Conservation (phyloP, 2,329 filamentous ascomycete genomes). For the Exophiala calicioides region DNA sequence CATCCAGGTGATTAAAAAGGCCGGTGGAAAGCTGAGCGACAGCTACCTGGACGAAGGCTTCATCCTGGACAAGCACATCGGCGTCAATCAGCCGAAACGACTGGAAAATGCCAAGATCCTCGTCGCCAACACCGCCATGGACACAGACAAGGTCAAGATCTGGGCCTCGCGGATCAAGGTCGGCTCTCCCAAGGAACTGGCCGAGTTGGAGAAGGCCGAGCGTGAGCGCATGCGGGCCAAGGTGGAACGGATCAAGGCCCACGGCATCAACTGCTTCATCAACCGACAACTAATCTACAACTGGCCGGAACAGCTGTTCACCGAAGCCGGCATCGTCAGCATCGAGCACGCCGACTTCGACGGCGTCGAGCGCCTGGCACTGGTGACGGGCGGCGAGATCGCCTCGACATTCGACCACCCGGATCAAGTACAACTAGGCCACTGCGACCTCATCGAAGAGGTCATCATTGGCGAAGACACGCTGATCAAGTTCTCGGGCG, state of each 20-base stretch:
- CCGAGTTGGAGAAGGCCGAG: slow-evolving; percentile 97
- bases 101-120: slow-evolving; percentile 98
- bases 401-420: slow-evolving; percentile 97
- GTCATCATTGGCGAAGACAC: slow-evolving; percentile 98
- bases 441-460: slow-evolving; percentile 95
- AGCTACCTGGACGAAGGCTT: slow-evolving; percentile 98
- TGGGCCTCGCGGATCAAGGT: slow-evolving; percentile 98
- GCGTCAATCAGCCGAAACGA: slow-evolving; percentile 96
- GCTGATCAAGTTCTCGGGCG: slow-evolving; percentile 94
- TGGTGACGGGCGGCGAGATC: slow-evolving; percentile 97
- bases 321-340: slow-evolving; percentile 94
- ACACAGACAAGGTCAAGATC: slow-evolving; percentile 99
- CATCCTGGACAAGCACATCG: slow-evolving; percentile 98
- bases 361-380: slow-evolving; percentile 88
- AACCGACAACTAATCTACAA: slow-evolving; percentile 99
- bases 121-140: slow-evolving; percentile 97
- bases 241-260: slow-evolving; percentile 97
- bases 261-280: slow-evolving; percentile 99
- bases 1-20: slow-evolving; percentile 99
- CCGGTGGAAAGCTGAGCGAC: slow-evolving; percentile 92
- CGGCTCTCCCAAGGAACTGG: slow-evolving; percentile 90
- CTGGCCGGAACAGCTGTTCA: slow-evolving; percentile 98
- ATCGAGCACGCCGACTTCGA: slow-evolving; percentile 99
- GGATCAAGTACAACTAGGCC: slow-evolving; percentile 91
- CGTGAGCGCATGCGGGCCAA: slow-evolving; percentile 99